Evolutionary conservation across 805 yeast genomes (phyloP), one percentile per base, ranked within the genome.

Genomic region (Schwanniomyces yamadae): DNA sequence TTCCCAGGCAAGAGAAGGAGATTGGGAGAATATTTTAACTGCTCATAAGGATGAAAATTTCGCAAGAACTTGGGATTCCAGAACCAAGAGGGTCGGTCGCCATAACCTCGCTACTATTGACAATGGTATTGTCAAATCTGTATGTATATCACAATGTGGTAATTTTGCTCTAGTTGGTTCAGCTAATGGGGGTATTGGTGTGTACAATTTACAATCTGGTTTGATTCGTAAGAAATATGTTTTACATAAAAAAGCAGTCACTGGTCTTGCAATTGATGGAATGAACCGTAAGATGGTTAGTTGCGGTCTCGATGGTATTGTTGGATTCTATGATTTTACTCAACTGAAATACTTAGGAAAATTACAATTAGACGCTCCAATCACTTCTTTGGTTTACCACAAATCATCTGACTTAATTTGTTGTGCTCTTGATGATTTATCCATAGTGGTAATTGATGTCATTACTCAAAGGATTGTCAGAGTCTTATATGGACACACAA

Each of bases 161-260:
- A 95, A 95, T 59, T 93, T 95, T 60, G 96, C 85, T 1, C 63
- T 91, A 25, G 83, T 95, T 14, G 99, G 98, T 9, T 88, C 97
- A 2, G 74, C 90, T 2, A 60, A 66, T 28, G 99, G 99, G 44
- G 81, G 84, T 10, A 81, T 93, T 43, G 88, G 84, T 20, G 88
- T 82, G 8, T 90, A 82, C 60, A 93, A 93, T 57, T 64, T 93
- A 55, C 99, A 93, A 61, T 85, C 95, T 54, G 99, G 99, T n/a
- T 61, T 76, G 13, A 58, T 81, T 31, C 74, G 97, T 47, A 82
- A 83, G 50, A 75, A 74, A 49, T 81, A 84, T 54, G 73, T 74
- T 42, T 60, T 81, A 22, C 95, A 84, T 49, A 84, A 82, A 50
- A 82, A 79, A 48, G 73, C 93, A 0, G 89, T 93, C 11, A 87